Base-by-base conservation (phyloP, 1,284 basidiomycete genomes). In the Apiotrichum laibachii region DNA sequence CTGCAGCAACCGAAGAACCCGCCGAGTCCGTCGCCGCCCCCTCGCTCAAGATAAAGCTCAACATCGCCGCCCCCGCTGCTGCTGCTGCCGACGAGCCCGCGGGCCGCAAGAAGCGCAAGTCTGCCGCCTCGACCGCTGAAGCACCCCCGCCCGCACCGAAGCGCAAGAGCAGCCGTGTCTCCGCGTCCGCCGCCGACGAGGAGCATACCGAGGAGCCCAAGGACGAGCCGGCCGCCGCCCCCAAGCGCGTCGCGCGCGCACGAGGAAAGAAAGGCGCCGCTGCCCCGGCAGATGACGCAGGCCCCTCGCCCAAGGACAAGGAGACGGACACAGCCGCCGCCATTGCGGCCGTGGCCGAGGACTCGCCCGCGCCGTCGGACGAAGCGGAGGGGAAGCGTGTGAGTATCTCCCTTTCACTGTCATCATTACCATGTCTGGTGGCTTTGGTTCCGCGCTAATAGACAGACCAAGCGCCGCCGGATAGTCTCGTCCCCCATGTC, bases 1-100 rank as follows among this genome's bases (percentile, higher is more conserved):
- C n/a, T 6, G 43, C 18, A 2, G 43, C 18, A 2, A 19, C 18
- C n/a, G 43, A 44, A 19, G 8, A 19, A n/a, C 18, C n/a, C 5
- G 10, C 16, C 18, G 42, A 43, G 18, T 6, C n/a, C 18, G n/a
- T n/a, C n/a, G n/a, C 26, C 26, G 26, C 26, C 26, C 26, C 26
- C 26, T 31, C 26, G 26, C 26, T 31, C 19, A 57, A 61, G 52
- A 22, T 54, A 43, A 50, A 50, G 50, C 50, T 43, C 6, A 37
- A 15, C 19, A 33, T 42, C 7, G 42, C 18, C n/a, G 34, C 43
- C 10, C 7, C 26, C 26, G 26, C 26, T 31, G 19, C 21, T 4
- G 11, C 43, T 19, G 21, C 42, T 12, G 40, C 19, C 11, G 39
- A 52, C 37, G 31, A 19, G 39, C 33, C 48, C 37, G 33, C 10